A percentile compares a stretch with the other conserved stretches of the same genome.
Evolutionary conservation across 192 early-diverging fungal species (phyloP).

Genomic region (Mortierella alpina): DNA sequence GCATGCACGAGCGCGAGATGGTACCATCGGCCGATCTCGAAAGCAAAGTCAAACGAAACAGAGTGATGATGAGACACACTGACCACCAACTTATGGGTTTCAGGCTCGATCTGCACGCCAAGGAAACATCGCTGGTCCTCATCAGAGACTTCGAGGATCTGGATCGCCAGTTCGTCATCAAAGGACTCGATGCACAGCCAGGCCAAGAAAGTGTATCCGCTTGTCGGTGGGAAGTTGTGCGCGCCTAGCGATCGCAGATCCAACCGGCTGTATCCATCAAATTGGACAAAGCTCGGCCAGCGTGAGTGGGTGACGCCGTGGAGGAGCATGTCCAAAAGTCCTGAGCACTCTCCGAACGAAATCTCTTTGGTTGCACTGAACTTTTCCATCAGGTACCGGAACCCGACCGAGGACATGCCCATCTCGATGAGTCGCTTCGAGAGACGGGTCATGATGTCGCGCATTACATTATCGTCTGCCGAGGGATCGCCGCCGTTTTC

Average conservation of each 20-base stretch:
- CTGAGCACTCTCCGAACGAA: slow-evolving; percentile 46
- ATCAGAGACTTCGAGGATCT: slow-evolving; percentile 61
- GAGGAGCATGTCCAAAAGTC: slow-evolving; percentile 64
- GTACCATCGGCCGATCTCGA: slow-evolving; percentile 71
- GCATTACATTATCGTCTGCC: slow-evolving; percentile 40
- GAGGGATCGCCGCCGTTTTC: slow-evolving; percentile 9
- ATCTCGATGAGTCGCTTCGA: slow-evolving; percentile 65
- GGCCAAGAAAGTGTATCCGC: slow-evolving; percentile 67
- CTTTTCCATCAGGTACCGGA: slow-evolving; percentile 67
- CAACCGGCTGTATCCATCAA: slow-evolving; percentile 62
- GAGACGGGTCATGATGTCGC: slow-evolving; percentile 55
- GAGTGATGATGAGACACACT: slow-evolving; percentile 59
- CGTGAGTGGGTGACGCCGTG: slow-evolving; percentile 62
- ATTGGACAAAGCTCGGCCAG: slow-evolving; percentile 73
- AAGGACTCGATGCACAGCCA: slow-evolving; percentile 73
- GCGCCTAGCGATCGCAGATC: slow-evolving; percentile 56
- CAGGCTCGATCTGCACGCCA: slow-evolving; percentile 58
- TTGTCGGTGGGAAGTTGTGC: slow-evolving; percentile 66
- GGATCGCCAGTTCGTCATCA: slow-evolving; percentile 56
- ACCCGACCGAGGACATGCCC: slow-evolving; percentile 64
- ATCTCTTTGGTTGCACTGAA: slow-evolving; percentile 58
- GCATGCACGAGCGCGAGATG: slow-evolving; percentile 76
- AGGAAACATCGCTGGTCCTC: slow-evolving; percentile 58
- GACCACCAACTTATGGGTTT: slow-evolving; percentile 58
- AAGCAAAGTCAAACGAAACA: slow-evolving; percentile 60